Evolutionary conservation across 2,329 filamentous ascomycete genomes (phyloP), one percentile per base, ranked within the genome.

Genomic region (Aureobasidium sp.): DNA sequence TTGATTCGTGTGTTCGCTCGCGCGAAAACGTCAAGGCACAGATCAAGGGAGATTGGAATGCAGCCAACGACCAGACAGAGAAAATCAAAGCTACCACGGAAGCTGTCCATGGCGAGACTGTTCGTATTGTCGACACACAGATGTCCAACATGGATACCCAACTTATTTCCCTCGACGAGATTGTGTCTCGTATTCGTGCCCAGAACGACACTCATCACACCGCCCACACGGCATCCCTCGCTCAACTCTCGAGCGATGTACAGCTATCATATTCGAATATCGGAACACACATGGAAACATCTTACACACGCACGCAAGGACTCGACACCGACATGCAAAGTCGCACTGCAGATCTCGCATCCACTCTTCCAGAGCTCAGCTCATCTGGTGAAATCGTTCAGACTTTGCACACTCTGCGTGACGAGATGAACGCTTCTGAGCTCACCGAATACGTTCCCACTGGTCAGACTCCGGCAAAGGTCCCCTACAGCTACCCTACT

Each of bases 131-230:
- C 13, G 89, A 93, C 69, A 87, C 89, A 62, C 94, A 99, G 75
- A 89, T 95, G 77, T 82, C 84, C 61, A 90, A 96, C 67, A 88
- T 99, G 70, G 87, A 89, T 64, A 83, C 81, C n/a, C 91, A 97
- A 74, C 92, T 99, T 83, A 84, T 86, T 62, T 89, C 90, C 1
- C 82, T 99, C 8, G 93, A 97, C 69, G 90, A 93, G 66, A 96
- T 97, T 68, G 91, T 97, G 42, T 83, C 87, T 36, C 86, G 89
- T 36, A 91, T 95, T 54, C 85, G 87, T 63, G 84, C 83, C 1
- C 88, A 95, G 69, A 97, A 96, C 72, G 84, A 87, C 34, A 79
- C 80, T 21, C 91, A 96, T 70, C 87, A 94, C 71, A 80, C 85
- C 30, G 81, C 83, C 30, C 89, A 95, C 65, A 74, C 81, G 1